Percentiles rank a stretch among this genome's conserved stretches.
Evolutionary conservation across 2,329 filamentous ascomycete genomes (phyloP).

Genomic region (Phialophora chinensis): DNA sequence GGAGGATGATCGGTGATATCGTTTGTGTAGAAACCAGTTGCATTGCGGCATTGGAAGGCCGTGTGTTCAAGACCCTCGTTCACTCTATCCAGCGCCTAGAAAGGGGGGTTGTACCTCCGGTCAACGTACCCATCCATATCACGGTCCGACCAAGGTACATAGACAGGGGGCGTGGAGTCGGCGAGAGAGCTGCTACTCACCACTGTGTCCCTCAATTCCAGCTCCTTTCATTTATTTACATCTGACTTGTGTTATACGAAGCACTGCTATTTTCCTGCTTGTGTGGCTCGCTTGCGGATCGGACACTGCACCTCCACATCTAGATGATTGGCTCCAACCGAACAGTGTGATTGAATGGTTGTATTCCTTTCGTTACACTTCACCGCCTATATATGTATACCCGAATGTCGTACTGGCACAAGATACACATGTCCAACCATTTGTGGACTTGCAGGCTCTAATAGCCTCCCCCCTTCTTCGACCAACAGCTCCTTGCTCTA

Average conservation of each 20-base stretch:
- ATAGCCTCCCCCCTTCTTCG: not conserved
- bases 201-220: not conserved
- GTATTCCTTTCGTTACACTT: not conserved
- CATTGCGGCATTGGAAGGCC: not conserved
- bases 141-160: not conserved
- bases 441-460: not conserved
- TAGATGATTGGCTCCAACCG: not conserved
- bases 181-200: not conserved
- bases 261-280: not conserved
- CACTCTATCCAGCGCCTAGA: not conserved
- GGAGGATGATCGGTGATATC: not conserved
- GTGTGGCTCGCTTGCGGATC: not conserved
- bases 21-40: no score
- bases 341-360: not conserved
- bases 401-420: not conserved
- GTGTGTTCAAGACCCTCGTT: not conserved
- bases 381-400: not conserved
- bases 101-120: not conserved
- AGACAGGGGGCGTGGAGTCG: not conserved
- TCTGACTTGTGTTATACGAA: not conserved
- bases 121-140: not conserved
- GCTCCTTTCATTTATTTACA: not conserved
- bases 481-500: not conserved
- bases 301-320: not conserved
- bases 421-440: not conserved